Conservation (phyloP, 2,329 filamentous ascomycete genomes). For the Fusarium incarnatum region DNA sequence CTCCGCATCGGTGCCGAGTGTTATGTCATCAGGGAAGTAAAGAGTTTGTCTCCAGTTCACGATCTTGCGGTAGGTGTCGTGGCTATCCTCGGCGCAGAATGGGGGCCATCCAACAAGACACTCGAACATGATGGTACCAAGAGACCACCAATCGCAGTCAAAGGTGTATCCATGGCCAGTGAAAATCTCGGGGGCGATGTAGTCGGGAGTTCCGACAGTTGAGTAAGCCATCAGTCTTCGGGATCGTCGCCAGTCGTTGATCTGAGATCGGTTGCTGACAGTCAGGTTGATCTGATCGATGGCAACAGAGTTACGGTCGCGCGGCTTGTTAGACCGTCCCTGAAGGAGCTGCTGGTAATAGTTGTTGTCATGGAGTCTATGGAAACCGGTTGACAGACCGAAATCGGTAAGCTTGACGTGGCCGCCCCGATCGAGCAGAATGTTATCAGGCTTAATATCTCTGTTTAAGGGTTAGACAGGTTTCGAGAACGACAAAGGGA, state of each 20-base stretch:
- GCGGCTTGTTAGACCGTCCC: conserved; percentile 76
- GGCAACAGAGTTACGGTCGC: conserved; percentile 92
- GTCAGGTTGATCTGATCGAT: conserved; percentile 98
- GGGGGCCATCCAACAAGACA: conserved; percentile 98
- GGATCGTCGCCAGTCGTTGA: conserved; percentile 98
- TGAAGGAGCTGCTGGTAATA: conserved; percentile 98
- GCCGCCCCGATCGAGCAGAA: conserved; percentile 91
- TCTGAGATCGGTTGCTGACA: conserved; percentile 95
- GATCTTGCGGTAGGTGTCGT: conserved; percentile 99
- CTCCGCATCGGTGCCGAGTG: conserved; percentile 88
- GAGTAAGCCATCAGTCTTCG: conserved; percentile 97
- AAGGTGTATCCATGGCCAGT: conserved; percentile 96
- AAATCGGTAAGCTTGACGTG: conserved; percentile 99
- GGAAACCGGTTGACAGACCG: conserved; percentile 96
- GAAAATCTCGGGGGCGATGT: conserved; percentile 98
- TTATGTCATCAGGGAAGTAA: conserved; percentile 96
- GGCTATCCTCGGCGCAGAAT: conserved; percentile 97
- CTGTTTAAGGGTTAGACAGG: conserved; percentile 58
- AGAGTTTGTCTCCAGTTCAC: conserved; percentile 97
- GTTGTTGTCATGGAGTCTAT: conserved; percentile 96
- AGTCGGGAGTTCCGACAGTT: conserved; percentile 97
- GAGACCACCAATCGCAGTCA: conserved; percentile 98
- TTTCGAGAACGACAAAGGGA: background rate
- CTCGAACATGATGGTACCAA: conserved; percentile 99
- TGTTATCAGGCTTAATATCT: conserved; percentile 99